Base-by-base conservation (phyloP, 2,329 filamentous ascomycete species). In the Ophiostoma angusticollis region DNA sequence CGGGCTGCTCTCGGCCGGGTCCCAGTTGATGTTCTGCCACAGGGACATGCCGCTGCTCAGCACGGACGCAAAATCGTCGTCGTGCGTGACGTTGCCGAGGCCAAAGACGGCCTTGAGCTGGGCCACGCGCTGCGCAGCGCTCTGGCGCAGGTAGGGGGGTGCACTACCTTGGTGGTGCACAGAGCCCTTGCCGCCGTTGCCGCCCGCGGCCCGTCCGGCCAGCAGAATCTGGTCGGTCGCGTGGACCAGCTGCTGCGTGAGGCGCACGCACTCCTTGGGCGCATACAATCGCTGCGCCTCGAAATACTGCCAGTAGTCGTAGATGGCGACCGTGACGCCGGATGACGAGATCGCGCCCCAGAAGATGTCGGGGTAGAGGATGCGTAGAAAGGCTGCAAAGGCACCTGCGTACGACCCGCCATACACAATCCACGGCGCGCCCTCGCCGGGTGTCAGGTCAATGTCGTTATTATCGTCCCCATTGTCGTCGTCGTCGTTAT, bases 381-480 rank as follows among this genome's bases (percentile, higher is more conserved):
- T 77, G 23, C 84, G 75, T 27, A 85, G 58, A 49, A 93, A 80
- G 0, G 85, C 83, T 9, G 77, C 81, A 48, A 87, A 81, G 0
- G 78, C 79, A 3, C 85, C 85, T 0, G 84, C 82, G 52, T 93
- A 93, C 0, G 80, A 86, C 1, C 84, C 84, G 2, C 85, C 85
- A 45, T 93, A 93, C 0, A 75, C 74, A 42, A 93, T 78, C 60
- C 79, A 91, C 0, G 84, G 73, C 11, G 44, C 44, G 6, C 29
- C 31, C 2, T 28, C 24, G 17, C 34, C 35, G 0, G 74, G 76
- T 3, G 63, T 66, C 1, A 71, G 61, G 0, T 46, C 43, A 46
- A 85, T 69, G 11, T 13, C 25, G 25, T 5, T 13, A 13, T 12
- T 13, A 25, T 12, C 7, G 23, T 12, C 23, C 7, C 7, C 23